Evolutionary conservation across 331 rosid species (phyloP).

Genomic region (Prunus yedoensis): DNA sequence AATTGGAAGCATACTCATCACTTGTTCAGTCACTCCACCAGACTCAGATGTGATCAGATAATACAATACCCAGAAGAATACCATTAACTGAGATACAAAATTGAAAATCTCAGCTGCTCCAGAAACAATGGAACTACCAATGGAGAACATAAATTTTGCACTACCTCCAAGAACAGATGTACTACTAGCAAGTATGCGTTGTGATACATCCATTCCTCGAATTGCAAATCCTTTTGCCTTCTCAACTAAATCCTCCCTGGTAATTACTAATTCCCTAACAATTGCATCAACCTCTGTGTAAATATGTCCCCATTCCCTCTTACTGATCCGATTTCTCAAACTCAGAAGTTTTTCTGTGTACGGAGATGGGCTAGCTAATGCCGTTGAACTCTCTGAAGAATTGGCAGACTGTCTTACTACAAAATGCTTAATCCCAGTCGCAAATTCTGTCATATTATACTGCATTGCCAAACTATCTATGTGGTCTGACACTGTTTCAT

Average conservation of each 20-base stretch:
- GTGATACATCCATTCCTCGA: slow-evolving; percentile 73
- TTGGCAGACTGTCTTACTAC: slow-evolving; percentile 44
- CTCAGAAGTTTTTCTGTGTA: slow-evolving; percentile 71
- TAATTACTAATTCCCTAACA: slow-evolving; percentile 66
- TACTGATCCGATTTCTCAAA: slow-evolving; percentile 51
- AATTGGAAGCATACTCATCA: slow-evolving; percentile 77
- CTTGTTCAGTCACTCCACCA: slow-evolving; percentile 97
- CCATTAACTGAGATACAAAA: slow-evolving; percentile 82
- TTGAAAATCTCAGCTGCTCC: slow-evolving; percentile 95
- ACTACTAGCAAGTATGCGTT: slow-evolving; percentile 63
- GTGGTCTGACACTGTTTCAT: slow-evolving; percentile 79
- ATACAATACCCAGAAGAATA: slow-evolving; percentile 88
- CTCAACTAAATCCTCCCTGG: slow-evolving; percentile 75
- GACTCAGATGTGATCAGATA: slow-evolving; percentile 85
- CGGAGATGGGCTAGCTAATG: slow-evolving; percentile 48
- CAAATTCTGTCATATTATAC: slow-evolving; percentile 83
- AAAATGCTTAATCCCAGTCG: slow-evolving; percentile 81
- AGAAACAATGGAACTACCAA: slow-evolving; percentile 66
- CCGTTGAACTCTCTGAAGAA: slow-evolving; percentile 42
- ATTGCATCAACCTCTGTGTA: slow-evolving; percentile 63
- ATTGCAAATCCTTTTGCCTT: slow-evolving; percentile 81
- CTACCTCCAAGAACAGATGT: slow-evolving; percentile 69
- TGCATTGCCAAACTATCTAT: slow-evolving; percentile 85
- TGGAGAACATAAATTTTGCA: slow-evolving; percentile 56
- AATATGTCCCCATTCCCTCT: slow-evolving; percentile 73